phyloP scores from a whole-genome alignment of 2,329 filamentous ascomycete genomes.

The Neonectria punicea region DNA sequence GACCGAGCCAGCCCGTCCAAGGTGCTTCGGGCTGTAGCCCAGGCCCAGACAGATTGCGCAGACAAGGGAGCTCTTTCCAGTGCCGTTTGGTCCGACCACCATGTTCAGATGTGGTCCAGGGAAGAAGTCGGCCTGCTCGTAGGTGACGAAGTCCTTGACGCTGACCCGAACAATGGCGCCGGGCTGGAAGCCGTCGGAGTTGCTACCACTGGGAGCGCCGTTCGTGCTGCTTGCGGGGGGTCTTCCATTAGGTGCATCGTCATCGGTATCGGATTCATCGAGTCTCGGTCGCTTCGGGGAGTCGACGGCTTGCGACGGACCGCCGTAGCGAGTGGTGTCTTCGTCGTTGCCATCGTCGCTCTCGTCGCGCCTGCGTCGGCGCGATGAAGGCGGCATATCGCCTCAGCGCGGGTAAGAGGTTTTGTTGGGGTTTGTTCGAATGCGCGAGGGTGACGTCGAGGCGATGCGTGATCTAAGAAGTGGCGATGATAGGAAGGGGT shows the following conservation, averaged over 20 bases:
- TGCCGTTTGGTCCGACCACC: slow-evolving; percentile 99
- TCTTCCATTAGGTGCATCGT: slow-evolving; percentile 22
- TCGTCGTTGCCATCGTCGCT: slow-evolving; percentile 54
- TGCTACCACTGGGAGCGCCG: slow-evolving; percentile 24
- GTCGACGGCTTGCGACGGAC: slow-evolving; percentile 41
- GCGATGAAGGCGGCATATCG: slow-evolving; percentile 46
- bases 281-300: slow-evolving; percentile 52
- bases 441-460: neutral
- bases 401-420: neutral
- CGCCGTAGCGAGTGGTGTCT: slow-evolving; percentile 36
- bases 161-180: slow-evolving; percentile 91
- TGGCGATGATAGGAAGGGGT: neutral
- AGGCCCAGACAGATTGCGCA: slow-evolving; percentile 96
- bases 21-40: slow-evolving; percentile 82
- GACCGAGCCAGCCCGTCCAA: slow-evolving; percentile 86
- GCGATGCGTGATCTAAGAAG: slow-evolving; percentile 3
- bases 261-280: slow-evolving; percentile 32
- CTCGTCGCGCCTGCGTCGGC: slow-evolving; percentile 57
- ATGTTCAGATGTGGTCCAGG: slow-evolving; percentile 96
- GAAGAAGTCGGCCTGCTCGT: slow-evolving; percentile 89
- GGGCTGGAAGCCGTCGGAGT: slow-evolving; percentile 64
- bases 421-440: neutral
- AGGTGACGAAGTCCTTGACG: slow-evolving; percentile 92
- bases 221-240: slow-evolving; percentile 26
- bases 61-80: slow-evolving; percentile 95